Evolutionary conservation across 257 asterid genomes (phyloP).

Genomic region (Plantago elongata): DNA sequence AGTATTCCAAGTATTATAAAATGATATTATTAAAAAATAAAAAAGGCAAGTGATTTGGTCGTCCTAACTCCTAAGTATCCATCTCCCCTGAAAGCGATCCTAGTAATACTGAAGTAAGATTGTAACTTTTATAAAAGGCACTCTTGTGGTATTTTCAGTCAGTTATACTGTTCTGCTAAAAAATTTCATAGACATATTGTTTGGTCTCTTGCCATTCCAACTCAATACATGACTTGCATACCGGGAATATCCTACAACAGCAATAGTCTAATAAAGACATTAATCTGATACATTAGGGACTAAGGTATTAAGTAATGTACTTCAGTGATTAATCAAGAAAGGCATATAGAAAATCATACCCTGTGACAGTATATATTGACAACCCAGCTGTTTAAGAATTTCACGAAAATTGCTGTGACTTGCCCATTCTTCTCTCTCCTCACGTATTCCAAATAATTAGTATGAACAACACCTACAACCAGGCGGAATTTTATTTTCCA

Average conservation of each 20-base stretch:
- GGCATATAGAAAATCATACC: constrained; percentile 42
- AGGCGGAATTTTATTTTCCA: constrained; percentile 82
- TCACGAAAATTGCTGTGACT: constrained; percentile 66
- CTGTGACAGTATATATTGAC: constrained; percentile 82
- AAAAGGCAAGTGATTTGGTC: not conserved
- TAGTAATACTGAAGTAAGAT: not conserved
- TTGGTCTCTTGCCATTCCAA: not conserved
- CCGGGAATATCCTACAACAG: not conserved
- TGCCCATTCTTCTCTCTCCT: constrained; percentile 81
- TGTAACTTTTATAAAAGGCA: not conserved
- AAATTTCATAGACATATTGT: not conserved
- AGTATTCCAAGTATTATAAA: too few relatives aligned
- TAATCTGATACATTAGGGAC: not conserved
- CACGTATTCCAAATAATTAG: constrained; percentile 87
- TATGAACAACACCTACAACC: constrained; percentile 92
- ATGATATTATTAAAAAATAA: too few relatives aligned
- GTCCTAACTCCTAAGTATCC: not conserved
- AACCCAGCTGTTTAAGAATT: constrained; percentile 87
- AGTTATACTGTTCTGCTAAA: not conserved
- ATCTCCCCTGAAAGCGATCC: not conserved
- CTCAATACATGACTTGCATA: not conserved
- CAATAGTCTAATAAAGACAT: not conserved
- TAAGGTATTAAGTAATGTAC: not conserved
- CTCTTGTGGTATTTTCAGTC: not conserved
- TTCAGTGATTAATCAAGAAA: not conserved